Conservation (phyloP, 2,329 filamentous ascomycete genomes). For the Trichoderma sp. region DNA sequence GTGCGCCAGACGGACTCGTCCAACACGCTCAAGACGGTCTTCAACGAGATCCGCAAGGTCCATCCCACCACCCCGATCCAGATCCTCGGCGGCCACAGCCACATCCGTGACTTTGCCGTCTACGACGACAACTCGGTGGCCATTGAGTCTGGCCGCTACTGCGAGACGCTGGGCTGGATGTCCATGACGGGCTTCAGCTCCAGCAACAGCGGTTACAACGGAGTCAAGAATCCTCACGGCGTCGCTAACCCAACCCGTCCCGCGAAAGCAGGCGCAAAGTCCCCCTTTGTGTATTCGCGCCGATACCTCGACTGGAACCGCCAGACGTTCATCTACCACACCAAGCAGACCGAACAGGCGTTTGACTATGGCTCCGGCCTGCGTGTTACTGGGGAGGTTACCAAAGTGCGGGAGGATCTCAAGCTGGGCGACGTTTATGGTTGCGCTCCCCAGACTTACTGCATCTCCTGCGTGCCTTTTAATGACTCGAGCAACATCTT, state of each 20-base stretch:
- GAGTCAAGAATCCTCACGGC: slow-evolving; percentile 35
- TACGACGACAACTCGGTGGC: slow-evolving; percentile 61
- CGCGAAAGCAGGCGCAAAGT: slow-evolving; percentile 36
- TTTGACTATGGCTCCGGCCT: slow-evolving; percentile 51
- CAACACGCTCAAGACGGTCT: slow-evolving; percentile 46
- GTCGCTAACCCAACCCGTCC: slow-evolving; percentile 40
- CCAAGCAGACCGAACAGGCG: slow-evolving; percentile 45
- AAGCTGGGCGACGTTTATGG: slow-evolving; percentile 57
- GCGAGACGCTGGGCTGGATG: slow-evolving; percentile 66
- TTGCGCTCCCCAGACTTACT: slow-evolving; percentile 60
- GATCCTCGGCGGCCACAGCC: slow-evolving; percentile 62
- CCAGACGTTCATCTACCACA: slow-evolving; percentile 62
- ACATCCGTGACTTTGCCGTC: slow-evolving; percentile 63
- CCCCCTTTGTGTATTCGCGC: slow-evolving; percentile 49
- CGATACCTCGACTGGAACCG: slow-evolving; percentile 69
- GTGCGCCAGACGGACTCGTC: slow-evolving; percentile 43
- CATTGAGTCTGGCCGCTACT: slow-evolving; percentile 63
- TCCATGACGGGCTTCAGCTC: slow-evolving; percentile 59
- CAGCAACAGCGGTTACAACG: slow-evolving; percentile 41
- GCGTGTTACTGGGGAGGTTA: slow-evolving; percentile 48
- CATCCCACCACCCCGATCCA: slow-evolving; percentile 60
- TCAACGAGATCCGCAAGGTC: slow-evolving; percentile 55
- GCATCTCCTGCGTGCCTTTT: slow-evolving; percentile 54
- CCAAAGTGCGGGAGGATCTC: slow-evolving; percentile 47
- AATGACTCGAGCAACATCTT: slow-evolving; percentile 53